phyloP scores from a whole-genome alignment of 2,329 filamentous ascomycete genomes.

The Botryotinia narcissicola region DNA sequence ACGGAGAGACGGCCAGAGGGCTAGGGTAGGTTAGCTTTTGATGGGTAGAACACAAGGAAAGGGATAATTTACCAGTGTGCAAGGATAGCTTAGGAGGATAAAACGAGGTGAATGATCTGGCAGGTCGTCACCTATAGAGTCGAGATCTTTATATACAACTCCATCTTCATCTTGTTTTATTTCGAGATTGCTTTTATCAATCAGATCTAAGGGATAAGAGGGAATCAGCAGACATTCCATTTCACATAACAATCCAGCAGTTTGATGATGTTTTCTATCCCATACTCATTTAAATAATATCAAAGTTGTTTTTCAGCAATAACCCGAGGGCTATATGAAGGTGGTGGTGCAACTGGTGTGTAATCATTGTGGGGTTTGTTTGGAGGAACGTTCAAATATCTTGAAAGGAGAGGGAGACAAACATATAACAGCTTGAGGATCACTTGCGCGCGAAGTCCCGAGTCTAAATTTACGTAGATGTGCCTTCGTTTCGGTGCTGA shows the following conservation, averaged over 20 bases:
- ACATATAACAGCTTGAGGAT: slow-evolving; percentile 93
- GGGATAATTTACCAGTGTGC: slow-evolving; percentile 68
- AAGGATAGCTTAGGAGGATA: slow-evolving; percentile 83
- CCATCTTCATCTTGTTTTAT: slow-evolving; percentile 80
- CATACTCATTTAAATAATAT: slow-evolving; percentile 25
- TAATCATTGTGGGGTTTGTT: slow-evolving; percentile 6
- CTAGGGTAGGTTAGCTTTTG: slow-evolving; percentile 44
- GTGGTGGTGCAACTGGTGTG: not conserved
- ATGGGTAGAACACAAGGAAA: not conserved
- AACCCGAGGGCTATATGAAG: not conserved
- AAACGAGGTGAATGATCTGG: slow-evolving; percentile 91
- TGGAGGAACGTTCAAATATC: not conserved
- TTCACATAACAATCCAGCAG: not conserved
- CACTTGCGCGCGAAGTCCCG: slow-evolving; percentile 80
- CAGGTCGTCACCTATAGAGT: slow-evolving; percentile 81
- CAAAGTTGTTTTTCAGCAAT: slow-evolving; percentile 24
- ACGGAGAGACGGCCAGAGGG: slow-evolving; percentile 80
- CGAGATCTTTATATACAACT: slow-evolving; percentile 74
- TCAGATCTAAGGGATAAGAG: slow-evolving; percentile 61
- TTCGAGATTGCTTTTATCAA: slow-evolving; percentile 87
- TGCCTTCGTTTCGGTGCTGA: slow-evolving; percentile 85
- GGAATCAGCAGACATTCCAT: not conserved
- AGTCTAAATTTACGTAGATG: slow-evolving; percentile 93
- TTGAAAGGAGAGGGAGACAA: slow-evolving; percentile 47
- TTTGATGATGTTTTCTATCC: not conserved